Evolutionary conservation across 495 filamentous ascomycete genomes (phyloP).

Genomic region (Pseudomonodictys pantanalensis): DNA sequence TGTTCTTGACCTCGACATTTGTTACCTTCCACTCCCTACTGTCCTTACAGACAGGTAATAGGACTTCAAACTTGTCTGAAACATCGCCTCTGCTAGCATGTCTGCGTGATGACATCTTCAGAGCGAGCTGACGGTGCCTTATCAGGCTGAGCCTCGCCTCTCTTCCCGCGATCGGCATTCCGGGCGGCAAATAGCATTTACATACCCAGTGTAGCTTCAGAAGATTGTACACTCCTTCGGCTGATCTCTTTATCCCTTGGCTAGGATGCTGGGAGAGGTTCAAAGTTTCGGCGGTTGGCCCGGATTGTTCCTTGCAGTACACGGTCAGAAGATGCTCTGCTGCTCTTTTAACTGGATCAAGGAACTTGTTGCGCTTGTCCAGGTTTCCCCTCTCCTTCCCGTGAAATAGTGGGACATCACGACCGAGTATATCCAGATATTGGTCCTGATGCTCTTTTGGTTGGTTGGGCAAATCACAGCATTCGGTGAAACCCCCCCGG

Average conservation of each 20-base stretch:
- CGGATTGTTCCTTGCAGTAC: not conserved
- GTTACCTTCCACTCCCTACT: not conserved
- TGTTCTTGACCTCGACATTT: not conserved
- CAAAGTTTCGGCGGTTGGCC: not conserved
- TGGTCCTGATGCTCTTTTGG: not conserved
- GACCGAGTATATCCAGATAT: not conserved
- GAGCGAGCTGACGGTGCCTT: not conserved
- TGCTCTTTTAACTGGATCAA: not conserved
- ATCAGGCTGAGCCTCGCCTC: not conserved
- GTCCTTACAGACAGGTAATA: not conserved
- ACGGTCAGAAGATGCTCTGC: not conserved
- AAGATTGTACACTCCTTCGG: not conserved
- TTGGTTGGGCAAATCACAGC: not conserved
- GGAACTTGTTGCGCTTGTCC: not conserved
- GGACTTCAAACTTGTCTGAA: not conserved
- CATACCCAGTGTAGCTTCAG: not conserved
- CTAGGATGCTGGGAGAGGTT: not conserved
- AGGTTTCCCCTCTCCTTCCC: not conserved
- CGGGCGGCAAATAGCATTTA: not conserved
- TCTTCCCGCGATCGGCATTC: not conserved
- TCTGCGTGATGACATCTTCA: not conserved
- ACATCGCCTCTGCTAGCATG: not conserved
- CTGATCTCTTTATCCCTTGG: not conserved
- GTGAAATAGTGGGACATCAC: not conserved
- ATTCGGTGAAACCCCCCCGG: no score